Conservation (phyloP, 257 asterid genomes). For the Solanum infundibuliforme region DNA sequence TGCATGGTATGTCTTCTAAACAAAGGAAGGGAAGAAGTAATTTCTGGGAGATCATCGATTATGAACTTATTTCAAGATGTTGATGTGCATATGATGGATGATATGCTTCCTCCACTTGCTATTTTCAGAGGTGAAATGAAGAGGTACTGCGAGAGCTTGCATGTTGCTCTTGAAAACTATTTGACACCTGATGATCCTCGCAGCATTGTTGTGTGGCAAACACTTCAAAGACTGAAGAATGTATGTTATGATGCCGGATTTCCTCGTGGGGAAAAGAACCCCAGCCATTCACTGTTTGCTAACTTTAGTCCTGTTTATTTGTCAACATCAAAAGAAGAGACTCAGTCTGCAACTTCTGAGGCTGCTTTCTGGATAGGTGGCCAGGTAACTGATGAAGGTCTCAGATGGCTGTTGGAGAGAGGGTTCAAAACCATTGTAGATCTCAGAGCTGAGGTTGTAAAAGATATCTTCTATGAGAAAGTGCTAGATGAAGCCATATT, state of each 20-base stretch:
- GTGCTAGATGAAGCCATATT: slow-evolving; percentile 38
- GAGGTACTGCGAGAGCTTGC: slow-evolving; percentile 94
- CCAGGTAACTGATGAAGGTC: slow-evolving; percentile 91
- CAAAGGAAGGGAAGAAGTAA: slow-evolving; percentile 93
- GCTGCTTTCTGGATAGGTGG: slow-evolving; percentile 89
- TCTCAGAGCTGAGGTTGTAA: slow-evolving; percentile 85
- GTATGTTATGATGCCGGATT: slow-evolving; percentile 88
- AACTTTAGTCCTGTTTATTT: slow-evolving; percentile 71
- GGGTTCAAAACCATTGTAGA: slow-evolving; percentile 85
- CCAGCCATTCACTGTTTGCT: slow-evolving; percentile 73
- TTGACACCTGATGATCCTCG: slow-evolving; percentile 75
- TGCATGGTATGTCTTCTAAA: slow-evolving; percentile 93
- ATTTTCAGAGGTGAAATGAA: slow-evolving; percentile 93
- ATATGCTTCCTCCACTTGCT: slow-evolving; percentile 80
- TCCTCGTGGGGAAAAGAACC: slow-evolving; percentile 60
- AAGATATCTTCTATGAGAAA: slow-evolving; percentile 63
- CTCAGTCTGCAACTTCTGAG: slow-evolving; percentile 25
- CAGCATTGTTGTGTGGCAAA: slow-evolving; percentile 76
- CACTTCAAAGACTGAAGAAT: slow-evolving; percentile 76
- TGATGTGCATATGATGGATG: slow-evolving; percentile 43
- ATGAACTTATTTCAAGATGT: slow-evolving; percentile 50
- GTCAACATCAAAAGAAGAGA: slow-evolving; percentile 39
- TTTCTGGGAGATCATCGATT: slow-evolving; percentile 66
- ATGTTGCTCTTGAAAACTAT: slow-evolving; percentile 78
- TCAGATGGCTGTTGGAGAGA: slow-evolving; percentile 66